A percentile compares a stretch with the other conserved stretches of the same genome.
phyloP scores from a whole-genome alignment of 495 filamentous ascomycete species.

The Aspergillus carlsbadensis region DNA sequence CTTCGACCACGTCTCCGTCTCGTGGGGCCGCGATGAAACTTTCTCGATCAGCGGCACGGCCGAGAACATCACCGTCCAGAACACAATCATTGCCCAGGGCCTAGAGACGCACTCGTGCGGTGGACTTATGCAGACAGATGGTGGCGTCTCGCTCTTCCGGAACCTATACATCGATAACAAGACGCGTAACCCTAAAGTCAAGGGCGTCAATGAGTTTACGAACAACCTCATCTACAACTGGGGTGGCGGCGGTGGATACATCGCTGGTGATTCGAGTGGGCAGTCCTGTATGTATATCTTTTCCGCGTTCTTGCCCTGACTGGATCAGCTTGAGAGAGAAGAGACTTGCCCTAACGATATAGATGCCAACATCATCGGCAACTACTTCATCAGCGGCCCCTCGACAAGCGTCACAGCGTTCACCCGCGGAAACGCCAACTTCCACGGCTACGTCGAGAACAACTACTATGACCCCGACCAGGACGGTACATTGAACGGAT shows the following conservation, averaged over 20 bases:
- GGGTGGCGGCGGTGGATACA: slow-evolving; percentile 22
- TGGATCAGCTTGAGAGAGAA: too few species aligned
- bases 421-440: slow-evolving; percentile 20
- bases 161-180: slow-evolving; percentile 25
- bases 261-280: slow-evolving; percentile 16
- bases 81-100: slow-evolving; percentile 19
- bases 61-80: slow-evolving; percentile 17
- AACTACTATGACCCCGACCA: slow-evolving; percentile 21
- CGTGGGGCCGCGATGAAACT: slow-evolving; percentile 22
- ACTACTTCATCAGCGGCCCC: slow-evolving; percentile 22
- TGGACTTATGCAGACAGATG: slow-evolving; percentile 19
- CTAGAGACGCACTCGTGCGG: slow-evolving; percentile 21
- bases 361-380: slow-evolving; percentile 20
- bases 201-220: slow-evolving; percentile 22
- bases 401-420: slow-evolving; percentile 20
- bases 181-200: slow-evolving; percentile 23
- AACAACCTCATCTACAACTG: slow-evolving; percentile 22
- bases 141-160: slow-evolving; percentile 18
- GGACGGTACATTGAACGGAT: slow-evolving; percentile 18
- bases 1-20: slow-evolving; percentile 21
- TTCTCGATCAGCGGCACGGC: slow-evolving; percentile 19
- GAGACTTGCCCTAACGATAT: neutral
- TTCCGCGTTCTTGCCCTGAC: neutral
- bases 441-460: slow-evolving; percentile 22
- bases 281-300: slow-evolving; percentile 11